Evolutionary conservation across 257 asterid genomes (phyloP), one percentile per base, ranked within the genome.

Genomic region (Cinchona pubescens): DNA sequence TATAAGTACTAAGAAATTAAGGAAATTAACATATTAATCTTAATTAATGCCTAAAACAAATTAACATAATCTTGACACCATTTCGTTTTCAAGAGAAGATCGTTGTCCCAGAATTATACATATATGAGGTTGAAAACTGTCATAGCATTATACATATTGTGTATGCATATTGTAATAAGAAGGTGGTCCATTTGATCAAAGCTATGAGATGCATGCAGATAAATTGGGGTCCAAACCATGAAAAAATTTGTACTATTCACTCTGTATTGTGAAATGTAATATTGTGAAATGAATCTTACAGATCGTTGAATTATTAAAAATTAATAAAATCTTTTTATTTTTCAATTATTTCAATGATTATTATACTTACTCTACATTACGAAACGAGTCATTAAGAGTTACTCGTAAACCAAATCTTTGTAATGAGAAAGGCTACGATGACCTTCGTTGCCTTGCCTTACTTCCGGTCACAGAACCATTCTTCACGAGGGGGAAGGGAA

Each of bases 371-470:
- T n/a, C n/a, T n/a, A n/a, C n/a, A n/a, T n/a, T n/a, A n/a, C n/a
- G n/a, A n/a, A n/a, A n/a, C n/a, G n/a, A n/a, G n/a, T n/a, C n/a
- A n/a, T n/a, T n/a, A n/a, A n/a, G n/a, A n/a, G n/a, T n/a, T n/a
- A n/a, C n/a, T n/a, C n/a, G n/a, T n/a, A n/a, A n/a, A n/a, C 72
- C 68, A 80, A 80, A 75, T 62, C 79, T 81, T 79, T 77, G 76
- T 74, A 77, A n/a, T 62, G 83, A 73, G 71, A 81, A 79, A 59
- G 82, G 82, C 60, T 46, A 19, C 83, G 82, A 71, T 80, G 78
- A 75, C 56, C 63, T 65, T 73, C 85, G 89, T 88, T 84, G 86
- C 85, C 75, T 88, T 84, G 86, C 85, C 75, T 75, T 69, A 78
- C 38, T 77, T 79, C 71, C 64, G 69, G 76, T 65, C 85, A 81